These are phyloP conservation scores for Nakazawaea pomicola DNA, from an alignment of 805 yeast species.

Conservation along the genomic window DNA sequence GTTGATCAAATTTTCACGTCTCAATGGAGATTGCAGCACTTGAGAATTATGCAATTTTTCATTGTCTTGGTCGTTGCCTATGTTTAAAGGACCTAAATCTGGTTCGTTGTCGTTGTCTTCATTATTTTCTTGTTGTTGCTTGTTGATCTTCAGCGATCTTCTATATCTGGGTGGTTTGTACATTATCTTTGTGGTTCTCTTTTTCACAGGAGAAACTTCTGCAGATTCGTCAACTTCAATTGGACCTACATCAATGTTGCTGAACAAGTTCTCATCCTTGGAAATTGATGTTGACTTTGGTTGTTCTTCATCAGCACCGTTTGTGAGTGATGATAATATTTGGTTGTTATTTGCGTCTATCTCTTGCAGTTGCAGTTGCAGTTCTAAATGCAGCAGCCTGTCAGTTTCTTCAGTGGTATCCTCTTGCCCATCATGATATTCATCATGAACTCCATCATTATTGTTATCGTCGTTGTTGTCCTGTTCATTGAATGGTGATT, in stretches of 20 bases:
- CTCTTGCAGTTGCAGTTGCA: constrained; percentile 8
- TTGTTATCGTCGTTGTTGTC: too few species aligned
- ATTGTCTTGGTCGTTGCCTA: constrained; percentile 15
- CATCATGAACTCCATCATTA: constrained; percentile 17
- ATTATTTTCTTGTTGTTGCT: too few species aligned
- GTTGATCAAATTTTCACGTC: constrained; percentile 30
- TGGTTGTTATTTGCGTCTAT: constrained; percentile 21
- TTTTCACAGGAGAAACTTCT: constrained; percentile 21
- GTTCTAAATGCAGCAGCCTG: background rate
- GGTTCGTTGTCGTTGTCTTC: constrained; percentile 18
- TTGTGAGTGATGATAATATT: constrained; percentile 38
- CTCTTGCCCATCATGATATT: constrained; percentile 16
- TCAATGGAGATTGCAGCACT: constrained; percentile 10
- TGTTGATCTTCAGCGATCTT: too few species aligned
- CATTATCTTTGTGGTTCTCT: constrained; percentile 35
- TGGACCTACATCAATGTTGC: constrained; percentile 23
- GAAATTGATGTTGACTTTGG: constrained; percentile 16
- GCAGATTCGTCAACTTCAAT: constrained; percentile 17
- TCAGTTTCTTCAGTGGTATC: too few species aligned
- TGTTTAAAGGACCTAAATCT: constrained; percentile 21
- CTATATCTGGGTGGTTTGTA: constrained; percentile 45
- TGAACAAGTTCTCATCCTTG: constrained; percentile 30
- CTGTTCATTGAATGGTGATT: background rate
- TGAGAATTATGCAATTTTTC: background rate
- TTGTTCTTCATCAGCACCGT: background rate